Evolutionary conservation across 164 flowering plant species (phyloP).

Genomic region (Umbilicus rupestris): DNA sequence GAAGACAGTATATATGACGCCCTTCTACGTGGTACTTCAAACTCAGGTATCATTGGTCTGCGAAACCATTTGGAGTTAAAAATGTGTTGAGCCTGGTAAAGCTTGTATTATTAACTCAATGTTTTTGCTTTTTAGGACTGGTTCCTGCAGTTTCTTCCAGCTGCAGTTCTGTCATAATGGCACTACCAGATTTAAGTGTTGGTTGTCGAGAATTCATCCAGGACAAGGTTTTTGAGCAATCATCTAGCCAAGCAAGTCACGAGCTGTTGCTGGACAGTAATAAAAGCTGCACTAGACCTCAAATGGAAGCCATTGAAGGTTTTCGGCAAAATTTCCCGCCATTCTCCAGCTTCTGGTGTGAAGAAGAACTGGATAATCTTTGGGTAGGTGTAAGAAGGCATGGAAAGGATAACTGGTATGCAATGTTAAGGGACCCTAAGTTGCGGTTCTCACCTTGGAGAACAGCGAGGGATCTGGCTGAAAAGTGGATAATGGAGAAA

Average conservation of each 20-base stretch:
- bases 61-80: constrained; percentile 5
- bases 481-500: constrained; percentile 28
- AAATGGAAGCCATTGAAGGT: constrained; percentile 16
- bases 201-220: constrained; percentile 10
- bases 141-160: constrained; percentile 13
- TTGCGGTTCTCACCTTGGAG: constrained; percentile 40
- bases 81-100: constrained; percentile 6
- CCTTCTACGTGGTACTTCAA: constrained; percentile 10
- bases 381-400: constrained; percentile 74
- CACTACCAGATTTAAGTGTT: constrained; percentile 9
- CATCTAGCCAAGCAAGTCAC: constrained; percentile 20
- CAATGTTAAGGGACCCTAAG: constrained; percentile 46
- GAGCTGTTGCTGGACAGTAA: constrained; percentile 43
- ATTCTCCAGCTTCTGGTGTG: constrained; percentile 32
- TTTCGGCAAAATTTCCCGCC: constrained; percentile 19
- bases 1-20: constrained; percentile 14
- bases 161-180: constrained; percentile 7
- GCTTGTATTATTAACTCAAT: constrained; percentile 1
- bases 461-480: constrained; percentile 38
- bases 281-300: constrained; percentile 21
- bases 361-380: constrained; percentile 58
- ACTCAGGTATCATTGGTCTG: constrained; percentile 12
- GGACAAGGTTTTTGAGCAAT: constrained; percentile 15
- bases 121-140: constrained; percentile 17
- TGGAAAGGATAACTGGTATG: constrained; percentile 56